Evolutionary conservation across 2,329 filamentous ascomycete species (phyloP), one percentile per base, ranked within the genome.

Genomic region (Beauveria medogensis): DNA sequence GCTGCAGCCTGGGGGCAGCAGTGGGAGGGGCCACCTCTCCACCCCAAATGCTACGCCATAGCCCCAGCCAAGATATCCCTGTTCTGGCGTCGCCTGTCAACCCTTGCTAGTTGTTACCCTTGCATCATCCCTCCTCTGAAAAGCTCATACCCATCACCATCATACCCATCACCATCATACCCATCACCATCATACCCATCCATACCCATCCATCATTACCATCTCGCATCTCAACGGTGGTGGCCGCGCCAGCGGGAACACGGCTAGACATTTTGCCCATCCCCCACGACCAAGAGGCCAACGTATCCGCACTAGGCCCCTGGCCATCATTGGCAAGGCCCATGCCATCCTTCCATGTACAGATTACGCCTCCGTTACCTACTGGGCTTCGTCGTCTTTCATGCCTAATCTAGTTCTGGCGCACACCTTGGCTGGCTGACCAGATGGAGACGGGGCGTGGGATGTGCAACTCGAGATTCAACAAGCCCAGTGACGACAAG

Each of bases 171-270:
- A 22, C 22, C 22, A 22, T 22, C 22, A 22, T 22, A 22, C 22
- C 22, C 22, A 22, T 22, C 22, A 22, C 22, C 22, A 22, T 22
- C 22, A 22, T 22, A 22, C 22, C 22, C 22, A 22, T 22, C 22
- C 22, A 22, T 22, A 22, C 22, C 22, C 22, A 22, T 22, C 12
- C 3, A 37, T 8, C 8, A 34, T 3, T 12, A 12, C 46, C 53
- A 61, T 55, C 52, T 55, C 52, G 46, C 59, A 61, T 61, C 59
- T 61, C 59, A 61, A 61, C 59, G 59, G 59, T 61, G 46, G 46
- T 28, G 34, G 34, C 46, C 53, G 59, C 52, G 59, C 57, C 57
- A 53, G 57, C 57, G 57, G 57, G 48, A 59, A 40, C 48, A 59
- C 57, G 56, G 56, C 46, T 52, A 58, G 12, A 28, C 55, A 51